Conservation (phyloP, 345 rosid species). For the Nephelium lappaceum region DNA sequence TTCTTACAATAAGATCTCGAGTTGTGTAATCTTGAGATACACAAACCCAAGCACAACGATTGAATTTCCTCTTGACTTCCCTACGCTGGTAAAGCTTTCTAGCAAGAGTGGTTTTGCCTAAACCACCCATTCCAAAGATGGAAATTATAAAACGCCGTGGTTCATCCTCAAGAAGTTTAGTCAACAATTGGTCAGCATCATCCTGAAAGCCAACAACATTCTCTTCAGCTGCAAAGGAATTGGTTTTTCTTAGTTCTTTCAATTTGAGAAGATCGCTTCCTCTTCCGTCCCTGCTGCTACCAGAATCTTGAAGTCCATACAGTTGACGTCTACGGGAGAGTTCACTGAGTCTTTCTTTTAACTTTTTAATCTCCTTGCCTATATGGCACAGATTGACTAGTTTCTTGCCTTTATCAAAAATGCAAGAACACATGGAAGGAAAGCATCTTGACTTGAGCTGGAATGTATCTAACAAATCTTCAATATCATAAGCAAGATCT, state of each 20-base stretch:
- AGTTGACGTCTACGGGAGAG: not conserved
- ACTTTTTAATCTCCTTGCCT: not conserved
- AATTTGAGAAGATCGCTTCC: not conserved
- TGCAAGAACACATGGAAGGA: not conserved
- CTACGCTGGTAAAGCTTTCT: conserved; percentile 24
- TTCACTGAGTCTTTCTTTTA: conserved; percentile 3
- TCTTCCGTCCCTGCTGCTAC: not conserved
- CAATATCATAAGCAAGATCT: not conserved
- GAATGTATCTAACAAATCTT: conserved; percentile 35
- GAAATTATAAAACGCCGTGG: conserved; percentile 24
- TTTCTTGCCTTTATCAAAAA: too few relatives aligned
- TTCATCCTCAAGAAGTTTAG: conserved; percentile 18
- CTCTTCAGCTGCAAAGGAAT: not conserved
- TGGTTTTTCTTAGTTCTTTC: conserved; percentile 22
- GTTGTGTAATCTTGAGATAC: too few relatives aligned
- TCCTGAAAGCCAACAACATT: not conserved
- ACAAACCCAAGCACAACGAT: conserved; percentile 30
- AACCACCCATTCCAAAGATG: conserved; percentile 36
- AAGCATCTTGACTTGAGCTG: conserved; percentile 15
- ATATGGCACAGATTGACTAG: conserved; percentile 20
- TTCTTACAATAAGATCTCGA: too few relatives aligned
- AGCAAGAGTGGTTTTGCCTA: conserved; percentile 33
- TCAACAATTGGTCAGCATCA: conserved; percentile 20
- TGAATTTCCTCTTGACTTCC: conserved; percentile 15
- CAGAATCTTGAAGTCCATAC: conserved; percentile 16